phyloP scores from a whole-genome alignment of 2,329 filamentous ascomycete species.

The Amauroascus verrucosus region DNA sequence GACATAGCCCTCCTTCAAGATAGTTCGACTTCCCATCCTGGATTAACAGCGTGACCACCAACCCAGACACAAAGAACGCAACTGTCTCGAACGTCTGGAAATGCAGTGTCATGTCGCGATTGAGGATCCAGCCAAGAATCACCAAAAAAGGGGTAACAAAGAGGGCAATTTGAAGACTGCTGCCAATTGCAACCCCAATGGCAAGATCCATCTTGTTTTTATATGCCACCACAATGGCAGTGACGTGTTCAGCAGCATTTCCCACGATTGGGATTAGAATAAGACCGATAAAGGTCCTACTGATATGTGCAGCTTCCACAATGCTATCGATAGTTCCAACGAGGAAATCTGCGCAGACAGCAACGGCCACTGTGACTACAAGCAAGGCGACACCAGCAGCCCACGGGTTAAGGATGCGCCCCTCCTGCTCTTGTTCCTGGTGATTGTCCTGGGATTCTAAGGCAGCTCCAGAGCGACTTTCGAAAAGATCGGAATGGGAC shows the following conservation, averaged over 20 bases:
- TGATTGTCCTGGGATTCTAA: slow-evolving; percentile 30
- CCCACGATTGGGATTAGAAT: slow-evolving; percentile 71
- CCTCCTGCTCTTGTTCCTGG: slow-evolving; percentile 36
- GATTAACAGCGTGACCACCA: slow-evolving; percentile 63
- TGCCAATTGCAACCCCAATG: slow-evolving; percentile 72
- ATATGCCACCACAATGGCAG: slow-evolving; percentile 65
- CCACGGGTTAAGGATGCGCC: slow-evolving; percentile 50
- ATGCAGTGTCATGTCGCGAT: slow-evolving; percentile 62
- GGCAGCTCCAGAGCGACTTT: slow-evolving; percentile 31
- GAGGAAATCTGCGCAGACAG: slow-evolving; percentile 65
- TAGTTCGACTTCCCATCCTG: slow-evolving; percentile 79
- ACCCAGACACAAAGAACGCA: slow-evolving; percentile 62
- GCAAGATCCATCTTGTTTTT: slow-evolving; percentile 60
- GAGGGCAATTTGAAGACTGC: slow-evolving; percentile 71
- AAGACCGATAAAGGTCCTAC: slow-evolving; percentile 70
- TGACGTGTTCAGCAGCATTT: slow-evolving; percentile 72
- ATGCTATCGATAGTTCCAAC: slow-evolving; percentile 66
- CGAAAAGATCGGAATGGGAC: slow-evolving; percentile 64
- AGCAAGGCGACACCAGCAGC: slow-evolving; percentile 58
- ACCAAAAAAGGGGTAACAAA: slow-evolving; percentile 73
- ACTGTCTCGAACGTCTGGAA: slow-evolving; percentile 75
- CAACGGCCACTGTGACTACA: slow-evolving; percentile 57
- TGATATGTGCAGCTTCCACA: slow-evolving; percentile 59
- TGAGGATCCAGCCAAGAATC: slow-evolving; percentile 68
- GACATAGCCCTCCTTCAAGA: slow-evolving; percentile 65